Evolutionary conservation across 139 green algal genomes (phyloP).

Genomic region (Nannochloris sp.): DNA sequence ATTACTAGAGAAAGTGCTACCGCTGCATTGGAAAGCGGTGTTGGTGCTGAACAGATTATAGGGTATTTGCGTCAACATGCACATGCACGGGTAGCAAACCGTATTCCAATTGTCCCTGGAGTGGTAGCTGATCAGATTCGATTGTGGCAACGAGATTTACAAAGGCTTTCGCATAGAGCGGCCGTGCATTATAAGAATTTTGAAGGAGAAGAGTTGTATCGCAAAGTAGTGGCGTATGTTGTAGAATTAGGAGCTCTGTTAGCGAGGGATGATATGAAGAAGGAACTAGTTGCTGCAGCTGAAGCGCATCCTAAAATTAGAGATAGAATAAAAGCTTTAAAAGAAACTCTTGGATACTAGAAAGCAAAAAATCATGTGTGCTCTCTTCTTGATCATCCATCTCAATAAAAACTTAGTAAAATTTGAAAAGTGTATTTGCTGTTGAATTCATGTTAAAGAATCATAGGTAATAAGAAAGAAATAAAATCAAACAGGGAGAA

Average conservation of each 20-base stretch:
- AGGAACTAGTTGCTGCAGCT: slow-evolving; percentile 7
- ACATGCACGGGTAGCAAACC: slow-evolving; percentile 38
- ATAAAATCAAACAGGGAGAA: too few relatives aligned
- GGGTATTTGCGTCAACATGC: slow-evolving; percentile 62
- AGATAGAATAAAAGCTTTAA: slow-evolving; percentile 20
- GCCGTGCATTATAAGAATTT: slow-evolving; percentile 59
- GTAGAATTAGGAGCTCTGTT: slow-evolving; percentile 33
- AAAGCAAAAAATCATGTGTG: too few relatives aligned
- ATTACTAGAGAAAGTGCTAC: slow-evolving; percentile 67
- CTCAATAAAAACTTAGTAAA: too few relatives aligned
- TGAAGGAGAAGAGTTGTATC: slow-evolving; percentile 45
- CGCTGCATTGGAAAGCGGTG: slow-evolving; percentile 48
- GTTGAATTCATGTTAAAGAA: too few relatives aligned
- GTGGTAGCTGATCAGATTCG: slow-evolving; percentile 69
- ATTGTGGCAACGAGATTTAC: slow-evolving; percentile 70
- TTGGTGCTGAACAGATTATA: slow-evolving; percentile 58
- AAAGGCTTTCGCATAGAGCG: slow-evolving; percentile 33
- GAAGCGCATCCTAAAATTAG: slow-evolving; percentile 16
- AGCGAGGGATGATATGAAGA: slow-evolving; percentile 32
- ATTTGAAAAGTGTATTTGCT: too few relatives aligned
- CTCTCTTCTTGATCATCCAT: too few relatives aligned
- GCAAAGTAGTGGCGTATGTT: slow-evolving; percentile 20
- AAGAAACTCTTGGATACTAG: slow-evolving; percentile 21
- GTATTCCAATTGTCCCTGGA: slow-evolving; percentile 56
- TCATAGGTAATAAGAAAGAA: too few relatives aligned